Evolutionary conservation across 1,284 basidiomycete species (phyloP).

Genomic region (Cutaneotrichosporon mucoides): DNA sequence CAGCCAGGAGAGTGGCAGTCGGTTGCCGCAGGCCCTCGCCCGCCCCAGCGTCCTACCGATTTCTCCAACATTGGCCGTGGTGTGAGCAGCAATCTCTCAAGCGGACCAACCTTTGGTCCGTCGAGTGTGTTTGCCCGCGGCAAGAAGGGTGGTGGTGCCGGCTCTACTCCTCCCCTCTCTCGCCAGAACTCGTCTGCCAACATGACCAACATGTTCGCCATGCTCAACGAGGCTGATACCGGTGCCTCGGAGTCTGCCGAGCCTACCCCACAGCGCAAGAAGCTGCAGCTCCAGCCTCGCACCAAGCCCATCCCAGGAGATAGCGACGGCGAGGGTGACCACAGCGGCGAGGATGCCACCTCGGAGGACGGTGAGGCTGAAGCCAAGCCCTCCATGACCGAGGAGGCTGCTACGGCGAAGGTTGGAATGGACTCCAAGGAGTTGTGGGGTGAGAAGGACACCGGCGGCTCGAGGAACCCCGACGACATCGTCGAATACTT

Average conservation of each 20-base stretch:
- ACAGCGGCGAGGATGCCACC: conserved; percentile 52
- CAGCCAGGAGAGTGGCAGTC: conserved; percentile 77
- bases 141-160: conserved; percentile 55
- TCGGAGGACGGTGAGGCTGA: conserved; percentile 53
- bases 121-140: conserved; percentile 72
- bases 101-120: conserved; percentile 68
- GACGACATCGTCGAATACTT: conserved; percentile 59
- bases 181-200: conserved; percentile 74
- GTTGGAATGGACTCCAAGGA: conserved; percentile 58
- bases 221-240: conserved; percentile 60
- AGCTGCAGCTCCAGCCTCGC: conserved; percentile 64
- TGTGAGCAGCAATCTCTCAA: conserved; percentile 73
- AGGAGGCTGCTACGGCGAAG: conserved; percentile 68
- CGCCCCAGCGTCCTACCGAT: conserved; percentile 64
- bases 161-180: conserved; percentile 62
- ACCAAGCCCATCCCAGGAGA: conserved; percentile 53
- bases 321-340: conserved; percentile 23
- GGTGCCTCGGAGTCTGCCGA: conserved; percentile 39
- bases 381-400: conserved; percentile 58
- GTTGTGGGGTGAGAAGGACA: conserved; percentile 50
- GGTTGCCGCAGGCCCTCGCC: conserved; percentile 55
- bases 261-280: conserved; percentile 62
- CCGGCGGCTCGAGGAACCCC: conserved; percentile 44
- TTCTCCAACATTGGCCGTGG: conserved; percentile 71
- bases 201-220: conserved; percentile 86